These are phyloP conservation scores for Jaminaea rosea DNA, from an alignment of 1,284 basidiomycete genomes.

Conservation along the genomic window DNA sequence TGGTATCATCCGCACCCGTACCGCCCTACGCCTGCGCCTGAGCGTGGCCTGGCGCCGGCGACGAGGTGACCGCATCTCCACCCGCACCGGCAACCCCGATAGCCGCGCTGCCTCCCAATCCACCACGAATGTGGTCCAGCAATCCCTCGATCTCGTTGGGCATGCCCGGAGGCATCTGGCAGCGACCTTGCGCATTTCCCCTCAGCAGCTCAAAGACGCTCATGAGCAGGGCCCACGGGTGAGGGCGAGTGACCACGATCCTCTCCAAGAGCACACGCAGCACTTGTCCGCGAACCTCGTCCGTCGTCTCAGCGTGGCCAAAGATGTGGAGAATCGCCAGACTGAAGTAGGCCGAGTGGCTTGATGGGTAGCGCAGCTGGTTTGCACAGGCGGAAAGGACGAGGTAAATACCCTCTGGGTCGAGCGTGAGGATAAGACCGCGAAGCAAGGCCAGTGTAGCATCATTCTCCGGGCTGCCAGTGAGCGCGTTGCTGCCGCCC, in stretches of 20 bases:
- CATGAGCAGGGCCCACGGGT: slow-evolving; percentile 91
- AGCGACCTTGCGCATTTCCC: slow-evolving; percentile 12
- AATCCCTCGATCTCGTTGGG: slow-evolving; percentile 42
- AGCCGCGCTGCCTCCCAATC: slow-evolving; percentile 1
- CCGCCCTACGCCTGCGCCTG: no score
- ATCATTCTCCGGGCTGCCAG: slow-evolving; percentile 64
- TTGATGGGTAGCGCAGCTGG: slow-evolving; percentile 62
- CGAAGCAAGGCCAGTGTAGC: slow-evolving; percentile 67
- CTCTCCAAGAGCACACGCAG: slow-evolving; percentile 84
- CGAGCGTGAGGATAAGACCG: slow-evolving; percentile 67
- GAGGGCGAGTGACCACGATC: slow-evolving; percentile 83
- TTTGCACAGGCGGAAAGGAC: slow-evolving; percentile 79
- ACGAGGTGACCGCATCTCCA: no score
- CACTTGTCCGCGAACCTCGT: slow-evolving; percentile 77
- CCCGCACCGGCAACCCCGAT: background rate
- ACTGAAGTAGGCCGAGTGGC: slow-evolving; percentile 63
- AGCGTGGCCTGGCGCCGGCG: no score
- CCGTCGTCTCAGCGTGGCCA: slow-evolving; percentile 57
- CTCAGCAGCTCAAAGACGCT: slow-evolving; percentile 81
- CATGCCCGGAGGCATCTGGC: slow-evolving; percentile 26
- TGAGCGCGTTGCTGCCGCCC: slow-evolving; percentile 61
- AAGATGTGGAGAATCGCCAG: slow-evolving; percentile 80
- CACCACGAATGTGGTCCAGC: slow-evolving; percentile 34
- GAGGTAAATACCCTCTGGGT: slow-evolving; percentile 93
- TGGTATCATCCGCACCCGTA: no score